Evolutionary conservation across 306 rosid species (phyloP), one percentile per base, ranked within the genome.

Genomic region (Casuarina equisetifolia): DNA sequence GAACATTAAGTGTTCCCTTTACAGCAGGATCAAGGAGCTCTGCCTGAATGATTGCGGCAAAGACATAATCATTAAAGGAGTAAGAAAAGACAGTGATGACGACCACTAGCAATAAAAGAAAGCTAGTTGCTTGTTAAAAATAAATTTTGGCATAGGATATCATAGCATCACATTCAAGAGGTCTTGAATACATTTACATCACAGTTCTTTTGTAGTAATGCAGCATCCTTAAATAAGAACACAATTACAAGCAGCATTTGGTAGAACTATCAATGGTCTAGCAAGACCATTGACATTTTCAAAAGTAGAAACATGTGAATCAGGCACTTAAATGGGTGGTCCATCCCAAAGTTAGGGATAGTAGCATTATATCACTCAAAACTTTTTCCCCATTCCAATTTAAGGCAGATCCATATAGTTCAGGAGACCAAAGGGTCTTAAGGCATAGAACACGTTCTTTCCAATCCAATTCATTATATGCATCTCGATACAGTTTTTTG

Each of bases 1-100:
- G 87, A 70, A 88, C 91, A 64, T 88, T 88, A 38, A 85, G 91
- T 62, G 91, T 88, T 64, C 89, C 91, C 83, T 88, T 88, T 72
- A 88, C 62, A 20, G 91, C 91, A 78, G 91, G 91, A 17, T 85
- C 87, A 80, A 88, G 70, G 20, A 88, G 80, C 51, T 88, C 89
- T 4, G 82, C 89, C 91, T 88, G 87, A 74, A 77, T 55, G 74
- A 15, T 49, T 51, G 11, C 38, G 40, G 39, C 2, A 48, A 48
- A 48, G 13, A 15, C 45, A 39, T 43, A 39, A 25, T 15, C 12
- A n/a, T 55, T 69, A 2, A 1, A n/a, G 70, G 70, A 1, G 9
- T 0, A 7, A 8, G 0, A 6, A 6, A 9, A 20, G 5, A 19
- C 15, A 42, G 35, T 35, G 25, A 25, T 6, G 38, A 17, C 48